Evolutionary conservation across 2,329 filamentous ascomycete genomes (phyloP), one percentile per base, ranked within the genome.

Genomic region (Chaetomium sp.): DNA sequence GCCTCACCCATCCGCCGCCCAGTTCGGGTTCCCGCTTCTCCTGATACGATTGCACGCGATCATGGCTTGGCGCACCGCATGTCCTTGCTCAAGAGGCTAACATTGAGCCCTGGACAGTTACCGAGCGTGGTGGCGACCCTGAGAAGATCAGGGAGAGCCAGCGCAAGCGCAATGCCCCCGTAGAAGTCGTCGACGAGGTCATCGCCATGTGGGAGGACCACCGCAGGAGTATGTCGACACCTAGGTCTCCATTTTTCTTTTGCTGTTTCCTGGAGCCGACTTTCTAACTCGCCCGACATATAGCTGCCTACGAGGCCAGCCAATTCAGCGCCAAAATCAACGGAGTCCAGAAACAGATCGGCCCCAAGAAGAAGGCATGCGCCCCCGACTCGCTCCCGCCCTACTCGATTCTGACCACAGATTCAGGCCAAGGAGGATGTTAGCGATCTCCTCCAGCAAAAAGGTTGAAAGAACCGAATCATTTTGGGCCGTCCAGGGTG

Each of bases 71-170:
- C 49, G 12, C 33, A 38, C 6, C 35, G 16, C 8, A 3, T 62
- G 35, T 51, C 31, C 33, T 1, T 21, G 23, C 27, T 16, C 19
- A 42, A 49, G 38, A 51, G 27, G 60, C 58, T 71, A 64, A 70
- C 51, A 19, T 12, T 31, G 51, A 16, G 16, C 25, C 16, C 29
- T 54, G 19, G 64, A 57, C 61, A 72, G 70, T 94, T 74, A 79
- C 85, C 75, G 92, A 97, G 78, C 90, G 93, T 72, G 95, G 94
- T 70, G 95, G 95, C 72, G 87, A 98, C 80, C 92, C 93, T 19
- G 90, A 96, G 75, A 89, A 88, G 81, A 95, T 99, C 78, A 90
- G 91, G 77, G 92, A 97, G 78, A 95, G 90, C 69, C 95, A 99
- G 80, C 87, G 90, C 72, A 88, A 88, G 75, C 89, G 95, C 72